These are phyloP conservation scores for Gossypium schwendimanii DNA, from an alignment of 441 rosid species.

Conservation along the genomic window DNA sequence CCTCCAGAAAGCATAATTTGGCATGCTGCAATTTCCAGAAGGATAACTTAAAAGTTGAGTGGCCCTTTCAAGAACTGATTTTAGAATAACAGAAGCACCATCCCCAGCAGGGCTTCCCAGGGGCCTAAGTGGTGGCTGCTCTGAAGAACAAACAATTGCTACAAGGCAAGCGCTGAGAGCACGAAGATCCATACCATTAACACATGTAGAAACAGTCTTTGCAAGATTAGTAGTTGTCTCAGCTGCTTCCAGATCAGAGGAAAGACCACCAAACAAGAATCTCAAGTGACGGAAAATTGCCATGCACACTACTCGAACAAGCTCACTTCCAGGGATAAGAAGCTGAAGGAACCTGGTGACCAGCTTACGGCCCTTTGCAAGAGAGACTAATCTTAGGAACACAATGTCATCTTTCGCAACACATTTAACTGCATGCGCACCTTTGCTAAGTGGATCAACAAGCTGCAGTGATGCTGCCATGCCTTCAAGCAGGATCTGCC, in stretches of 20 bases:
- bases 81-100: slow-evolving; percentile 69
- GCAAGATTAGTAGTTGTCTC: slow-evolving; percentile 54
- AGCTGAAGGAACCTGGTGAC: slow-evolving; percentile 58
- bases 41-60: slow-evolving; percentile 41
- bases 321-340: slow-evolving; percentile 79
- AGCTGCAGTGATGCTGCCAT: slow-evolving; percentile 83
- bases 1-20: slow-evolving; percentile 78
- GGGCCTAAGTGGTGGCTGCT: slow-evolving; percentile 96
- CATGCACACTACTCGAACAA: slow-evolving; percentile 80
- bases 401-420: slow-evolving; percentile 74
- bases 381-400: slow-evolving; percentile 66
- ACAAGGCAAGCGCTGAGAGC: slow-evolving; percentile 90
- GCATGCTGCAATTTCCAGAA: slow-evolving; percentile 35
- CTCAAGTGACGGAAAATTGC: slow-evolving; percentile 77
- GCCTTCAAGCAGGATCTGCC: slow-evolving; percentile 74
- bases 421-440: slow-evolving; percentile 42
- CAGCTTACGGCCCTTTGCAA: slow-evolving; percentile 81
- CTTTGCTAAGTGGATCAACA: slow-evolving; percentile 80
- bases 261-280: slow-evolving; percentile 67
- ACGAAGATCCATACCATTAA: slow-evolving; percentile 74
- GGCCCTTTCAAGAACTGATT: slow-evolving; percentile 70
- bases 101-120: slow-evolving; percentile 84
- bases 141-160: slow-evolving; percentile 91
- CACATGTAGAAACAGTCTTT: slow-evolving; percentile 56
- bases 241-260: slow-evolving; percentile 62